Evolutionary conservation across 176 grass and related monocot species (phyloP).

Genomic region (Aegilops sharonensis): DNA sequence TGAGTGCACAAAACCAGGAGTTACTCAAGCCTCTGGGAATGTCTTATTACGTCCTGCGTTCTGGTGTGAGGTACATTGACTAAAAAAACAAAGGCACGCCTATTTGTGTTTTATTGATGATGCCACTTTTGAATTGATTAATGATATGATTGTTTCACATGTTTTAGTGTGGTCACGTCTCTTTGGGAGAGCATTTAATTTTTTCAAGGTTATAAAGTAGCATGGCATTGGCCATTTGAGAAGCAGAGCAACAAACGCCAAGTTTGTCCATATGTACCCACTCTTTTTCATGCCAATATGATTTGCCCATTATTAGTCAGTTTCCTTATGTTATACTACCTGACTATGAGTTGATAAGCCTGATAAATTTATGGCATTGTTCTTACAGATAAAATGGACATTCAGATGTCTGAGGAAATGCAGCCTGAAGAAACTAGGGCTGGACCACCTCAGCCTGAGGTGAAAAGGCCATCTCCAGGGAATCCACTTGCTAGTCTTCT

Average conservation of each 20-base stretch:
- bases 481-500: constrained; percentile 65
- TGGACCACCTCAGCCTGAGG: constrained; percentile 22
- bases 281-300: not conserved
- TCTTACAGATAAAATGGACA: constrained; percentile 39
- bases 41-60: not conserved
- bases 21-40: not conserved
- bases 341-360: not conserved
- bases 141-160: constrained; percentile 4
- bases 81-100: not conserved
- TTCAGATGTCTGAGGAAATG: not conserved
- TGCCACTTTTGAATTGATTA: not conserved
- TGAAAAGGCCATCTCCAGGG: constrained; percentile 37
- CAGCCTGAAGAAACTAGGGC: constrained; percentile 29
- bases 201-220: not conserved
- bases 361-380: not conserved
- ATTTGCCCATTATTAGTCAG: not conserved
- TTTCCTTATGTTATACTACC: not conserved
- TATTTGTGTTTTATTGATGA: not conserved
- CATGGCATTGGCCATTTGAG: not conserved
- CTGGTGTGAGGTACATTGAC: not conserved
- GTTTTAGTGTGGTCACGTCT: not conserved
- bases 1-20: not conserved
- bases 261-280: not conserved
- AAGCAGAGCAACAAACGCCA: not conserved
- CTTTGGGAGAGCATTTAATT: not conserved